Conservation (phyloP, 257 asterid species). For the Ilex aquifolium region DNA sequence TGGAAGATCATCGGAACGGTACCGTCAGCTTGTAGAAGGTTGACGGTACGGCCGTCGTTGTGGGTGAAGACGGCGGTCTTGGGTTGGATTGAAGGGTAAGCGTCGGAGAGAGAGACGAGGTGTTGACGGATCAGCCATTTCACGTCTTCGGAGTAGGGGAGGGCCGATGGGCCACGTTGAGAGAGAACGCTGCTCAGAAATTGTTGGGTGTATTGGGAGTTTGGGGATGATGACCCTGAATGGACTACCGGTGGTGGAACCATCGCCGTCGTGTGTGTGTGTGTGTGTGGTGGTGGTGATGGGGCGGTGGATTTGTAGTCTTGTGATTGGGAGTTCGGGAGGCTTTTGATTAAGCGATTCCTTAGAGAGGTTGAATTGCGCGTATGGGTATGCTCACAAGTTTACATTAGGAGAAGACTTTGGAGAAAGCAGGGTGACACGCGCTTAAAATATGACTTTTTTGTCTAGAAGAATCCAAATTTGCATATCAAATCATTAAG, state of each 20-base stretch:
- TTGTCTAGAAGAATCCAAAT: too few species aligned
- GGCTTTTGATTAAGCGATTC: too few species aligned
- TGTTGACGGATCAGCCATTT: slow-evolving; percentile 87
- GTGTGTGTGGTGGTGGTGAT: too few species aligned
- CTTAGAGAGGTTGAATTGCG: too few species aligned
- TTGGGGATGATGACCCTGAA: slow-evolving; percentile 8
- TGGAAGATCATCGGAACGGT: slow-evolving; percentile 73
- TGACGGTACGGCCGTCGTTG: slow-evolving; percentile 89
- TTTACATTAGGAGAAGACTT: too few species aligned
- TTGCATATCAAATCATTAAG: too few species aligned
- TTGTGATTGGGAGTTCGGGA: too few species aligned
- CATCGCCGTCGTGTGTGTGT: too few species aligned
- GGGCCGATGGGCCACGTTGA: slow-evolving; percentile 67
- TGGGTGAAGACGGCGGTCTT: slow-evolving; percentile 79
- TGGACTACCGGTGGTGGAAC: slow-evolving; percentile 16
- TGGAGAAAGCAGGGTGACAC: too few species aligned
- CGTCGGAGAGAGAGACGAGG: slow-evolving; percentile 49
- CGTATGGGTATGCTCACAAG: too few species aligned
- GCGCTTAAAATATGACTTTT: too few species aligned
- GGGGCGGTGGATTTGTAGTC: too few species aligned
- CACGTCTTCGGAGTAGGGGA: slow-evolving; percentile 67
- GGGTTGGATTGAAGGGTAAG: slow-evolving; percentile 71
- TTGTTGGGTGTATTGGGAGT: slow-evolving; percentile 56
- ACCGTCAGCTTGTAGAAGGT: slow-evolving; percentile 84
- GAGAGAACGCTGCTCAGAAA: slow-evolving; percentile 76